Base-by-base conservation (phyloP, 164 flowering plant genomes). In the Stephania yunnanensis region DNA sequence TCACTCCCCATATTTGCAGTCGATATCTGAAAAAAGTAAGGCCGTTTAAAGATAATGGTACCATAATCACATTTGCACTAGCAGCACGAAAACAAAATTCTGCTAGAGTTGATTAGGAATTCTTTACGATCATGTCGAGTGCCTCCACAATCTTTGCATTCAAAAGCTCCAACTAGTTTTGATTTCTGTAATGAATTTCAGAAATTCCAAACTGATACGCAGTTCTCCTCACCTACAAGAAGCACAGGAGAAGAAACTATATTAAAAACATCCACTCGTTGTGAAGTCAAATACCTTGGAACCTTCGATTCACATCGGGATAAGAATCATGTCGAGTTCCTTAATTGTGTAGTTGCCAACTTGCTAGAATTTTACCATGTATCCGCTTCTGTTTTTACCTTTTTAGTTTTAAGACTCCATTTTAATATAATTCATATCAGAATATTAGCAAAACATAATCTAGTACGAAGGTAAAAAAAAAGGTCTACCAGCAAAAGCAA, bases 151-250 rank as follows among this genome's bases (percentile, higher is more conserved):
- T 79, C 78, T 17, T 55, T 68, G 63, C 31, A 70, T 73, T 74
- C 7, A n/a, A 61, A 75, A 83, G 84, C 65, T 69, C 85, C 52
- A 6, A 20, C 25, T 6, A n/a, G 64, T 58, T 58, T 74, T 36
- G 9, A 74, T 36, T 12, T 52, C 58, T 46, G 72, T 75, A 36
- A 72, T 79, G 70, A 8, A 46, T 66, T 50, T 82, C 79, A 81
- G 82, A 90, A 91, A 74, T 91, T 87, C 97, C 98, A 94, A 2
- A 94, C 85, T n/a, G 94, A 89, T 64, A 82, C 88, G 81, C 97
- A 92, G 75, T 92, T 92, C 70, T 94, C 97, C 42, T 85, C 82
- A 78, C 83, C 97, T 91, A 52, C 76, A 85, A 6, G 75, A 71
- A 65, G 46, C 30, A 79, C 66, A 71, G 71, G 61, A 8, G 61